phyloP scores from a whole-genome alignment of 176 grass and related monocot genomes.

The Musa beccarii region DNA sequence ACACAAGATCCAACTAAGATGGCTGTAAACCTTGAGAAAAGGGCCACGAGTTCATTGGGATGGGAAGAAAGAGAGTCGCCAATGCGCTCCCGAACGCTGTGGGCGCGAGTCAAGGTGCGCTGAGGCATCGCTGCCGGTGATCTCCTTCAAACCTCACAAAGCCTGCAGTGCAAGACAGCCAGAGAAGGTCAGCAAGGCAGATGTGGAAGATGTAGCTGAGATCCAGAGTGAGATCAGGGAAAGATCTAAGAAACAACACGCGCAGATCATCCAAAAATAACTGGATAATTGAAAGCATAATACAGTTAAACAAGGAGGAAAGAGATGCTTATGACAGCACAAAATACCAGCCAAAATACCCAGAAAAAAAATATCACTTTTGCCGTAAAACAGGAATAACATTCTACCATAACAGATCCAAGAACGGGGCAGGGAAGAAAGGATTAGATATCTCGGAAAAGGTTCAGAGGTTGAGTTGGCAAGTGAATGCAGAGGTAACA shows the following conservation, averaged over 20 bases:
- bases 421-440: background rate
- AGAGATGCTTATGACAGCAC: background rate
- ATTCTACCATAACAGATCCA: background rate
- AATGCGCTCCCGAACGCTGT: constrained; percentile 85
- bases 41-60: constrained; percentile 87
- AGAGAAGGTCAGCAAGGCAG: background rate
- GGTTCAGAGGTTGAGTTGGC: background rate
- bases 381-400: background rate
- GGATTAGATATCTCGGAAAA: background rate
- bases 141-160: background rate
- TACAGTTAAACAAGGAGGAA: background rate
- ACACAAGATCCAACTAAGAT: background rate
- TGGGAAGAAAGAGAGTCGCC: constrained; percentile 84
- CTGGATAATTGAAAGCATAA: background rate
- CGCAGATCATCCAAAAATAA: background rate
- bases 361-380: background rate
- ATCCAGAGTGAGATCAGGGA: background rate
- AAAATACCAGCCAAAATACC: background rate
- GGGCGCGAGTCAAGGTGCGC: constrained; percentile 64
- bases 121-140: constrained; percentile 1
- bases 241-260: background rate
- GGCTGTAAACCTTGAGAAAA: constrained; percentile 78
- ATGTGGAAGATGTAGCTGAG: background rate
- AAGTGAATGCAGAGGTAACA: background rate
- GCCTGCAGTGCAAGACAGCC: background rate